These are phyloP conservation scores for Akebia trifoliata DNA, from an alignment of 164 flowering plant species.

Conservation along the genomic window DNA sequence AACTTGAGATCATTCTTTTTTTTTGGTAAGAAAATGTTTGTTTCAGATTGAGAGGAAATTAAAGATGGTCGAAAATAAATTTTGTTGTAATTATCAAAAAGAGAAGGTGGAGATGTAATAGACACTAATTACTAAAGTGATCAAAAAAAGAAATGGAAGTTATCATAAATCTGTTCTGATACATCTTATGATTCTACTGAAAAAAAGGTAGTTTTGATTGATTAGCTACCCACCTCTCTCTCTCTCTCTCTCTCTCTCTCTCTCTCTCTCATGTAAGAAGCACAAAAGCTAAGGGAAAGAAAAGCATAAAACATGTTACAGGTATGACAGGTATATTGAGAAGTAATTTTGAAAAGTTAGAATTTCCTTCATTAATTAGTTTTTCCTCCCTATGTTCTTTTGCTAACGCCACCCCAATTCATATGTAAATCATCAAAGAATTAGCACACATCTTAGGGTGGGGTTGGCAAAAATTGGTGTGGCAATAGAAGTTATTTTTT, in stretches of 20 bases:
- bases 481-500: too few relatives aligned
- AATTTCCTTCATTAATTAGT: too few relatives aligned
- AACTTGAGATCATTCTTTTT: constrained; percentile 22
- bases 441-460: too few relatives aligned
- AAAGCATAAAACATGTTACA: constrained; percentile 6
- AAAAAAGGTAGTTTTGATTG: constrained; percentile 21
- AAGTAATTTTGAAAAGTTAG: too few relatives aligned
- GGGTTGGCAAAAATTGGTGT: too few relatives aligned
- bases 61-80: constrained; percentile 27
- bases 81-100: constrained; percentile 17
- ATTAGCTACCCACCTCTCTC: constrained; percentile 1
- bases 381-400: too few relatives aligned
- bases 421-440: too few relatives aligned
- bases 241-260: background rate
- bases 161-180: constrained; percentile 14
- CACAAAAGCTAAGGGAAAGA: background rate
- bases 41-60: constrained; percentile 11
- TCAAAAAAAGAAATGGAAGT: constrained; percentile 14
- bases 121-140: constrained; percentile 16
- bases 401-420: too few relatives aligned
- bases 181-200: constrained; percentile 32
- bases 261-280: constrained; percentile 3
- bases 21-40: constrained; percentile 6
- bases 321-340: too few relatives aligned
- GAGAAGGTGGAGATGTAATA: constrained; percentile 14